A percentile compares a stretch with the other conserved stretches of the same genome.
These are phyloP conservation scores for Triadica sebifera DNA, from an alignment of 345 rosid species.

Conservation along the genomic window DNA sequence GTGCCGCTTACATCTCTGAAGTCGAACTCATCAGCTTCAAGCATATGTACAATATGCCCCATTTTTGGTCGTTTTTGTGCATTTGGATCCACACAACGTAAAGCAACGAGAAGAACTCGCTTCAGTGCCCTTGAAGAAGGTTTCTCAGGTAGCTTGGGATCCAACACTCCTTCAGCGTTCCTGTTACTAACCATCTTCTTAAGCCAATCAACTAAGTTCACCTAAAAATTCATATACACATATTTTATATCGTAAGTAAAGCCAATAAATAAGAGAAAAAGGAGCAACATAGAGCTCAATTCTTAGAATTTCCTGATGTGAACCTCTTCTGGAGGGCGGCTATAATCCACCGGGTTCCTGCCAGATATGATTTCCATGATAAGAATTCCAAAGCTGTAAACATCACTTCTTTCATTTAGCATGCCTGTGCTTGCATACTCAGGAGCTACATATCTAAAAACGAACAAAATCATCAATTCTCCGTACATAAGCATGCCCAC, in stretches of 20 bases:
- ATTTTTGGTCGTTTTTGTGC: conserved; percentile 73
- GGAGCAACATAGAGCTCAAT: neutral
- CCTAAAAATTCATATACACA: conserved; percentile 42
- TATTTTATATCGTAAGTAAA: neutral
- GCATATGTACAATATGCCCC: conserved; percentile 91
- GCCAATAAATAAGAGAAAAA: conserved; percentile 5
- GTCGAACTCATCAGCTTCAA: conserved; percentile 77
- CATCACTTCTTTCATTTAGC: conserved; percentile 49
- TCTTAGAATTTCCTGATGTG: neutral
- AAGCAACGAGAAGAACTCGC: conserved; percentile 74
- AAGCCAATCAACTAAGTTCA: conserved; percentile 88
- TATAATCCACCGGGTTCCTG: conserved; percentile 87
- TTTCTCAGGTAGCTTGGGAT: conserved; percentile 77
- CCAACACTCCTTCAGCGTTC: conserved; percentile 77
- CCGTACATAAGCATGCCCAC: neutral
- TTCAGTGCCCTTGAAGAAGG: conserved; percentile 71
- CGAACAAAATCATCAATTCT: neutral
- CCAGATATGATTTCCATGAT: conserved; percentile 87
- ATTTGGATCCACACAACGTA: conserved; percentile 84
- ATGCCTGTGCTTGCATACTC: conserved; percentile 95
- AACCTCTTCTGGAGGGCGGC: conserved; percentile 88
- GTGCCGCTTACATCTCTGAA: conserved; percentile 52
- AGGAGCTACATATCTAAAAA: conserved; percentile 84
- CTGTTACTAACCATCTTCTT: conserved; percentile 76
- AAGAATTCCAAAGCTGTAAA: conserved; percentile 82